Evolutionary conservation across 768 basidiomycete genomes (phyloP), one percentile per base, ranked within the genome.

Genomic region (Leccinum variicolor): DNA sequence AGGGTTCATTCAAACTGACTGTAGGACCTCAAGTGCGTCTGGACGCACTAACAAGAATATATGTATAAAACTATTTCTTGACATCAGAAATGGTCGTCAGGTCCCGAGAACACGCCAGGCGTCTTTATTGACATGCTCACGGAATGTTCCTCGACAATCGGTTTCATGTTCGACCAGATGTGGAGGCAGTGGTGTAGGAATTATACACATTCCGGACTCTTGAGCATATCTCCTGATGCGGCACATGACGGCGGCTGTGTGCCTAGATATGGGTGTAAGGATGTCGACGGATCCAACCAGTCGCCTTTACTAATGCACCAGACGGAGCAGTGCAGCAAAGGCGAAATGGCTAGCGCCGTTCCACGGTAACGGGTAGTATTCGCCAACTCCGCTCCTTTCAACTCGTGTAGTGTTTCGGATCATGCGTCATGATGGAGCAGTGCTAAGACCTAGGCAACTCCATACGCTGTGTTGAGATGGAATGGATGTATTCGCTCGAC

Each of bases 1-100:
- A 63, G 39, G 61, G 19, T 10, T 23, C 17, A 10, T 10, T 23
- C 17, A 10, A 47, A 39, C 43, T 17, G 10, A 10, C 6, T 26
- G 48, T 54, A 28, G 10, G 43, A 60, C 23, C 60, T 61, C 60
- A 61, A 59, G 54, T 55, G 60, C 60, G 58, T 41, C 49, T 13
- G 29, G 49, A 21, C 49, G n/a, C 49, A 50, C 28, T n/a, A 25
- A 19, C 11, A 19, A 9, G 33, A 13, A 50, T 29, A 21, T 31
- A 50, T 29, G 34, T 5, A 28, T 49, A 28, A 61, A 61, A 60
- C 53, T 11, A 43, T 43, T 19, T 43, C 41, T 39, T 43, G 10
- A 43, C 13, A 43, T 19, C 41, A 19, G 8, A 59, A 34, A 26
- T 5, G 17, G 46, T 31, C n/a, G 19, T 11, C 43, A 41, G 56